Evolutionary conservation across 257 asterid species (phyloP), one percentile per base, ranked within the genome.

Genomic region (Echites panduratus): DNA sequence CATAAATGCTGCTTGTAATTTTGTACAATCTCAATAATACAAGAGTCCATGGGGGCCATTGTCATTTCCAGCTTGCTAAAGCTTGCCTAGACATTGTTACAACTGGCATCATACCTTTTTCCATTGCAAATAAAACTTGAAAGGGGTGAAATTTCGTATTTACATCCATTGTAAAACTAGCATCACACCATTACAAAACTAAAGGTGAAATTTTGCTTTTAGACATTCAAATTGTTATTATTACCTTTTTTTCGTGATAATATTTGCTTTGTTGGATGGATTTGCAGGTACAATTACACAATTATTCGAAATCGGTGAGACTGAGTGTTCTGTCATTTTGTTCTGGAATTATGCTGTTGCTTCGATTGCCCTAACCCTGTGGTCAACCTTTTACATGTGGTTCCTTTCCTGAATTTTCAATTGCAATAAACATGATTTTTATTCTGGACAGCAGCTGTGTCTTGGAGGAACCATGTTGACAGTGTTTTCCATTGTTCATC

Each of bases 271-370:
- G 19, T 10, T 54, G 62, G 62, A 57, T 66, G 62, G 43, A 22
- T 52, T 75, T 75, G 71, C 83, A 87, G 93, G 90, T 52, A 88
- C 92, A 45, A 88, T 90, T 54, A 90, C 94, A 35, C 96, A 90
- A 68, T 81, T 90, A 71, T 90, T 90, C 75, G 91, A 89, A 20
- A 81, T 81, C 54, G 97, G 96, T 32, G 96, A 90, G 84, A 85
- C 80, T 13, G 97, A 90, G 73, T 87, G 97, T 82, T 90, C 96
- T 0, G 96, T 89, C 5, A 89, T 90, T 68, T 85, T 87, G 96
- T 53, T 90, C 24, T 90, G 94, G 93, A 83, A 88, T 61, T 90
- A 89, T 70, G 77, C 76, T 10, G 69, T 87, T 85, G 97, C 97
- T 80, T 87, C 96, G 17, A 73, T 90, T 29, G 71, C 92, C 6